Conservation (phyloP, 306 rosid genomes). For the Carpinus viminea region DNA sequence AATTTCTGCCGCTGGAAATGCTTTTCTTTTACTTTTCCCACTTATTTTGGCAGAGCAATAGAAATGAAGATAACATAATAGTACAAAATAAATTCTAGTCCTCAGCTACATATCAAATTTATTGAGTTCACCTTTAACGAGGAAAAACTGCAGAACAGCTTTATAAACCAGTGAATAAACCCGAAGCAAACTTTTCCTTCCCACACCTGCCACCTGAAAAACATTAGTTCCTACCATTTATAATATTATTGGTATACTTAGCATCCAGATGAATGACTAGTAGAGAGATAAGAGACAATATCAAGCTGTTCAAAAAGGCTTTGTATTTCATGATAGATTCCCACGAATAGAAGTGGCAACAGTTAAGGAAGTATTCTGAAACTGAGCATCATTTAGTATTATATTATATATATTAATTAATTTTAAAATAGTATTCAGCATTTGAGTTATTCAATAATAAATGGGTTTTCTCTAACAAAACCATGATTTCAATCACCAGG, state of each 20-base stretch:
- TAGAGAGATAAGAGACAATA: conserved; percentile 27
- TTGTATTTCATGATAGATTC: neutral
- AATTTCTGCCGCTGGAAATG: conserved; percentile 13
- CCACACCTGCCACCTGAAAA: conserved; percentile 78
- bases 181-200: conserved; percentile 44
- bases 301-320: conserved; percentile 21
- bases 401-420: neutral
- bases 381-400: neutral
- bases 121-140: conserved; percentile 68
- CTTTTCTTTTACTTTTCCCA: conserved; percentile 16
- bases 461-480: neutral
- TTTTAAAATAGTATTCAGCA: neutral
- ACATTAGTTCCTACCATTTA: conserved; percentile 31
- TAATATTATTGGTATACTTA: conserved; percentile 1
- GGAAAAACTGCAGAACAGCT: conserved; percentile 49
- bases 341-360: neutral
- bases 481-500: neutral
- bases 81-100: neutral
- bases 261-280: conserved; percentile 15
- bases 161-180: conserved; percentile 44
- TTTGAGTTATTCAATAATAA: neutral
- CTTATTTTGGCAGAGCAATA: neutral
- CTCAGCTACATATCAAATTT: neutral
- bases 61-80: conserved; percentile 1
- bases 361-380: neutral